These are phyloP conservation scores for Vitellaria paradoxa DNA, from an alignment of 179 eudicot genomes.

Conservation along the genomic window DNA sequence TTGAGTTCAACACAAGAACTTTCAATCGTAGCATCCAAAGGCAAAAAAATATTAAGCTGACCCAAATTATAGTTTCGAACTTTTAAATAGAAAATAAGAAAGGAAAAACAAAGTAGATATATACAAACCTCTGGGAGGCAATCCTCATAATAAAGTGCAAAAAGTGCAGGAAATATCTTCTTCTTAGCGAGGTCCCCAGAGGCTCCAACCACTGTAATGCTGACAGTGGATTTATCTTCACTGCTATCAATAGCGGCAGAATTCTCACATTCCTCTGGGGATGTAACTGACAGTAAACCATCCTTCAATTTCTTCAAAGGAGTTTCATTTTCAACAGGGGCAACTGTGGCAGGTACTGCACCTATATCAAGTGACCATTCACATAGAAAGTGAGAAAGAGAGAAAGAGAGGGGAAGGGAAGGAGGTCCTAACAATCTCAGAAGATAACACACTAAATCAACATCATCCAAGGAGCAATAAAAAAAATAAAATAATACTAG, in stretches of 20 bases:
- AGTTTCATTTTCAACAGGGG: conserved; percentile 33
- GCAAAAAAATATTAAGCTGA: conserved; percentile 6
- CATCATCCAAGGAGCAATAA: neutral
- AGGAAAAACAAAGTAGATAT: neutral
- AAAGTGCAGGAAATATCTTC: conserved; percentile 98
- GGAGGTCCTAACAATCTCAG: neutral
- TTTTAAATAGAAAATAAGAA: conserved; percentile 3
- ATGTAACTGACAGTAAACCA: conserved; percentile 36
- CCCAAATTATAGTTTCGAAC: conserved; percentile 1
- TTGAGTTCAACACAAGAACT: neutral
- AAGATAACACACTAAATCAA: neutral
- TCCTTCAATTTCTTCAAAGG: conserved; percentile 45
- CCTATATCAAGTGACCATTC: conserved; percentile 25
- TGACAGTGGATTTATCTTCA: conserved; percentile 70
- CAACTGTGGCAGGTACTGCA: conserved; percentile 41
- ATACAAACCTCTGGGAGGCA: conserved; percentile 80
- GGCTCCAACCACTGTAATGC: conserved; percentile 95
- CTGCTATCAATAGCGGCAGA: conserved; percentile 31
- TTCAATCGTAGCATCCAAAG: neutral
- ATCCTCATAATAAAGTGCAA: conserved; percentile 93
- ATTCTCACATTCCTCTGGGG: conserved; percentile 38
- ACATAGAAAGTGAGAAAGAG: neutral
- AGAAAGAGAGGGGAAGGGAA: no score
- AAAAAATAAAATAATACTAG: neutral
- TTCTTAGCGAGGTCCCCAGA: conserved; percentile 99